Percentiles rank a stretch among this genome's conserved stretches.
Evolutionary conservation across 2,329 filamentous ascomycete genomes (phyloP).

Genomic region (Immersiporthe knoxdaviesiana): DNA sequence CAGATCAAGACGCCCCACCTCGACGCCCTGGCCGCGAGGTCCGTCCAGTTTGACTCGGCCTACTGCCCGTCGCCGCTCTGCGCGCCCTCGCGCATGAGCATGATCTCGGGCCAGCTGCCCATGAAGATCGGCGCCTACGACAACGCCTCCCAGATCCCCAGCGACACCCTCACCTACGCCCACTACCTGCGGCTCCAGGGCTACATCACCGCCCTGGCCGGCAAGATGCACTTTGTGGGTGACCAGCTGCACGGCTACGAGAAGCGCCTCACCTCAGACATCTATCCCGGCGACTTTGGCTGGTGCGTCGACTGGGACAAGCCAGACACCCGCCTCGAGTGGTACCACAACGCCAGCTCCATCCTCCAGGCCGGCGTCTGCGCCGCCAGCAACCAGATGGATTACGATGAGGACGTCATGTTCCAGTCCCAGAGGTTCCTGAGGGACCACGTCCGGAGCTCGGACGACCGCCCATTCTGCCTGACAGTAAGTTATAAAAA

Average conservation of each 20-base stretch:
- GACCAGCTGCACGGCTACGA: slow-evolving; percentile 96
- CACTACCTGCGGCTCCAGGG: slow-evolving; percentile 85
- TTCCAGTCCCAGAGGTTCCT: slow-evolving; percentile 87
- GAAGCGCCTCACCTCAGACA: slow-evolving; percentile 88
- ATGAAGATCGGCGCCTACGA: slow-evolving; percentile 92
- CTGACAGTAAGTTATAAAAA: slow-evolving; percentile 62
- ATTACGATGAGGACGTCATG: slow-evolving; percentile 97
- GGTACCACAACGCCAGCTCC: slow-evolving; percentile 96
- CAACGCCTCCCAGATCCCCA: slow-evolving; percentile 82
- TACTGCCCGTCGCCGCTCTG: slow-evolving; percentile 95
- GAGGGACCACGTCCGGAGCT: slow-evolving; percentile 86
- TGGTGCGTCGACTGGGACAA: slow-evolving; percentile 97
- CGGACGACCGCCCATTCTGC: slow-evolving; percentile 75
- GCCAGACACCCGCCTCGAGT: slow-evolving; percentile 82
- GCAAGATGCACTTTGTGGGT: slow-evolving; percentile 97
- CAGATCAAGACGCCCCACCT: slow-evolving; percentile 93
- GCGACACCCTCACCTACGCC: slow-evolving; percentile 87
- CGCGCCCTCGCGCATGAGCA: slow-evolving; percentile 89
- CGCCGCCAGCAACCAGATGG: slow-evolving; percentile 89
- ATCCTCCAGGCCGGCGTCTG: slow-evolving; percentile 88
- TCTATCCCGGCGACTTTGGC: slow-evolving; percentile 92
- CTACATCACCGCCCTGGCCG: slow-evolving; percentile 88
- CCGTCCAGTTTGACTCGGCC: slow-evolving; percentile 89
- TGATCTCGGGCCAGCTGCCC: slow-evolving; percentile 90
- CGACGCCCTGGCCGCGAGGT: slow-evolving; percentile 76